Conservation (phyloP, 345 rosid species). For the Clausena lansium region DNA sequence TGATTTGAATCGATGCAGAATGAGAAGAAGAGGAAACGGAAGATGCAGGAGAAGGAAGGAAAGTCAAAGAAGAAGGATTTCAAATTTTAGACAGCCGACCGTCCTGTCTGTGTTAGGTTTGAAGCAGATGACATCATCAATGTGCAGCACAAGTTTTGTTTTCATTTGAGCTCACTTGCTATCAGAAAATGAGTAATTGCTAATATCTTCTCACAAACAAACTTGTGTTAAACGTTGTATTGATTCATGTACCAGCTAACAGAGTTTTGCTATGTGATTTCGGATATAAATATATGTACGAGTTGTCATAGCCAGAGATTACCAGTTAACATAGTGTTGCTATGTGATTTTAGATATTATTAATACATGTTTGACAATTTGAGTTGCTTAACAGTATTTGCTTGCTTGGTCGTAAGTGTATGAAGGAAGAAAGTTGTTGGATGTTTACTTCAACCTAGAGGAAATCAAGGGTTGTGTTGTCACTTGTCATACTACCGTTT, state of each 20-base stretch:
- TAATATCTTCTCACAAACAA: not conserved
- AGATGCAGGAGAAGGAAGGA: conserved; percentile 90
- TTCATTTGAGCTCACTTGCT: not conserved
- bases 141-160: conserved; percentile 2
- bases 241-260: not conserved
- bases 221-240: not conserved
- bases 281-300: not conserved
- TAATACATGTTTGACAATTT: too few relatives aligned
- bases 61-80: conserved; percentile 94
- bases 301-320: not conserved
- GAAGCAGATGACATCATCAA: not conserved
- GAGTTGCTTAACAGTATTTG: too few relatives aligned
- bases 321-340: too few relatives aligned
- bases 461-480: too few relatives aligned
- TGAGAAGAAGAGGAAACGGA: conserved; percentile 89
- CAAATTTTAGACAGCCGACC: conserved; percentile 43
- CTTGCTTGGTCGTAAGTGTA: too few relatives aligned
- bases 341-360: not conserved
- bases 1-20: conserved; percentile 49
- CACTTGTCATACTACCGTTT: too few relatives aligned
- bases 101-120: not conserved
- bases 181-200: not conserved
- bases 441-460: too few relatives aligned
- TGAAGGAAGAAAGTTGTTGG: too few relatives aligned
- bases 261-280: not conserved